A percentile compares a stretch with the other conserved stretches of the same genome.
Conservation (phyloP, 2,329 filamentous ascomycete species). For the Aurifilum marmelostoma region DNA sequence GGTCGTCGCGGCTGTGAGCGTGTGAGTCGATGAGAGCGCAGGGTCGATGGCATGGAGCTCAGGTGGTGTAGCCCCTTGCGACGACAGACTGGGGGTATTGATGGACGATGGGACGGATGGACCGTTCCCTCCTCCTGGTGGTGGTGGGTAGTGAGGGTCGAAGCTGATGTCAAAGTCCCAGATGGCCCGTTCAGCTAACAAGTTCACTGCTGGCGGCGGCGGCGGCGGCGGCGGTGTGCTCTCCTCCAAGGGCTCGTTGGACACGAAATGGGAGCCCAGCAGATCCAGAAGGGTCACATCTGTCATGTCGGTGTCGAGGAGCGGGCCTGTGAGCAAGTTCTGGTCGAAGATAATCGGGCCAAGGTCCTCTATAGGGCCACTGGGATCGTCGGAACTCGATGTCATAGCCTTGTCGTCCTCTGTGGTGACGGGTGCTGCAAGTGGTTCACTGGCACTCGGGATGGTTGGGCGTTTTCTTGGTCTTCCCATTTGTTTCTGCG, state of each 20-base stretch:
- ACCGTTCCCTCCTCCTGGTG: neutral
- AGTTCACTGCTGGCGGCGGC: conserved; percentile 12
- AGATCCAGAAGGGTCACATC: conserved; percentile 45
- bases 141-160: conserved; percentile 8
- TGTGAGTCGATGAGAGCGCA: neutral
- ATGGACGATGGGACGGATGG: conserved; percentile 7
- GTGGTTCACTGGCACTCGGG: conserved; percentile 34
- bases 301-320: conserved; percentile 35
- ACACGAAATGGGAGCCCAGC: conserved; percentile 36
- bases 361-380: neutral
- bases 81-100: conserved; percentile 21
- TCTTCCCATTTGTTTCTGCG: conserved; percentile 68
- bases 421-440: neutral
- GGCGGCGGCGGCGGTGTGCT: conserved; percentile 21
- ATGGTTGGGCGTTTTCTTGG: conserved; percentile 59
- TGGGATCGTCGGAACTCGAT: neutral
- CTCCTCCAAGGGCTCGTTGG: conserved; percentile 19
- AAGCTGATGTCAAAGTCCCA: conserved; percentile 16
- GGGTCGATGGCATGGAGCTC: conserved; percentile 22
- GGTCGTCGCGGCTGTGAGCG: conserved; percentile 15
- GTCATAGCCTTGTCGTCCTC: neutral
- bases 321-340: conserved; percentile 34
- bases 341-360: conserved; percentile 39
- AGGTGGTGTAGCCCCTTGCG: conserved; percentile 22
- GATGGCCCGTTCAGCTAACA: neutral